A percentile compares a stretch with the other conserved stretches of the same genome.
These are phyloP conservation scores for Vigna reflexopilosa DNA, from an alignment of 306 rosid genomes.

Conservation along the genomic window DNA sequence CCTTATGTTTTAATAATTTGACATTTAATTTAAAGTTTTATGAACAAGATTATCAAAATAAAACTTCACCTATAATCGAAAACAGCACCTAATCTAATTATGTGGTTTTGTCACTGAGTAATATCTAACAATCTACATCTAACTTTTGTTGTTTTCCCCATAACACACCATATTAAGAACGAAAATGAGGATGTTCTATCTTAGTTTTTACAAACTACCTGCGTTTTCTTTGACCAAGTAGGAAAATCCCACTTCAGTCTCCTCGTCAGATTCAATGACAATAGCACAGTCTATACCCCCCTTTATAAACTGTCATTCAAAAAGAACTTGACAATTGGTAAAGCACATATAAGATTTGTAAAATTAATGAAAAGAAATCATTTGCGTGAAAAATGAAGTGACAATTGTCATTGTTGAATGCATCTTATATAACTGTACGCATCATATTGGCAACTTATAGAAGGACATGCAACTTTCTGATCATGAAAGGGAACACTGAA, in stretches of 20 bases:
- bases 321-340: conserved; percentile 31
- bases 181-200: conserved; percentile 14
- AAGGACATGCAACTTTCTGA: conserved; percentile 22
- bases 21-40: no score
- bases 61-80: no score
- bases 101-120: no score
- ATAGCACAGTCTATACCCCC: conserved; percentile 68
- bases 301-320: conserved; percentile 50
- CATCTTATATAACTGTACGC: conserved; percentile 22
- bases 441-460: conserved; percentile 19
- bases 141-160: not conserved
- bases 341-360: conserved; percentile 4
- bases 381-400: conserved; percentile 32
- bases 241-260: conserved; percentile 68
- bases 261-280: conserved; percentile 89
- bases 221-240: conserved; percentile 65
- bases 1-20: no score
- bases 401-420: conserved; percentile 38
- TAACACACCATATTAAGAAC: not conserved
- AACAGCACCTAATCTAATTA: no score
- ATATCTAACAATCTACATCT: not conserved
- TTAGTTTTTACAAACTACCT: conserved; percentile 60
- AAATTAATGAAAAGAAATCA: conserved; percentile 33
- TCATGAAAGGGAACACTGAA: conserved; percentile 29
- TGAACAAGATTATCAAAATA: no score